Conservation (phyloP, 1,284 basidiomycete species). For the Lignosus rhinocerotis region DNA sequence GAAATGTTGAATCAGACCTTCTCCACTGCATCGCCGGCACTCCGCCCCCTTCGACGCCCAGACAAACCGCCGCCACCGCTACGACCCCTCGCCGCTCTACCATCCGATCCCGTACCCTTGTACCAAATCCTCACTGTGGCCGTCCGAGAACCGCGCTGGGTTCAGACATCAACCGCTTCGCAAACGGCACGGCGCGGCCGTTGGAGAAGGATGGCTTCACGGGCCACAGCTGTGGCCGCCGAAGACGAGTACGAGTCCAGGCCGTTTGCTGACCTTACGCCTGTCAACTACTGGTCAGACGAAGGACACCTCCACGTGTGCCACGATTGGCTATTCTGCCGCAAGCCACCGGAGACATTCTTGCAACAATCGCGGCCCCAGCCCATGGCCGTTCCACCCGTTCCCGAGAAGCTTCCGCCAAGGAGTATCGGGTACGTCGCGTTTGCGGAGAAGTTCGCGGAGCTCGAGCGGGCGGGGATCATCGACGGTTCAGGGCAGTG, state of each 20-base stretch:
- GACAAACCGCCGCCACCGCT: neutral
- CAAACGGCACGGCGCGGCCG: slow-evolving; percentile 9
- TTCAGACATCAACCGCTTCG: slow-evolving; percentile 2
- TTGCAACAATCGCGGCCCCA: slow-evolving; percentile 26
- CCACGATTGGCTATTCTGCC: slow-evolving; percentile 8
- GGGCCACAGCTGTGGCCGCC: neutral
- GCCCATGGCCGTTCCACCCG: slow-evolving; percentile 12
- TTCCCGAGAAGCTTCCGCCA: slow-evolving; percentile 15
- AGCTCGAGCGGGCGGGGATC: slow-evolving; percentile 24
- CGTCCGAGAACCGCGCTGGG: neutral
- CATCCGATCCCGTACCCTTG: neutral
- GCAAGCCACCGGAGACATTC: slow-evolving; percentile 15
- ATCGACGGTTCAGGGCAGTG: slow-evolving; percentile 26
- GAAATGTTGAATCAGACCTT: neutral
- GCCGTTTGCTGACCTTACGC: slow-evolving; percentile 15
- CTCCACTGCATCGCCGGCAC: neutral
- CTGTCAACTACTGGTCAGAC: neutral
- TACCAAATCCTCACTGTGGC: slow-evolving; percentile 7
- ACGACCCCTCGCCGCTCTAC: slow-evolving; percentile 1
- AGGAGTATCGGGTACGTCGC: slow-evolving; percentile 24
- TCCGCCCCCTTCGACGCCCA: slow-evolving; percentile 3
- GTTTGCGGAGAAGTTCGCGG: slow-evolving; percentile 21
- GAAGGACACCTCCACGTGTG: neutral
- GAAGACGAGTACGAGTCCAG: slow-evolving; percentile 11
- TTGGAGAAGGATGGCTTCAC: slow-evolving; percentile 20